Evolutionary conservation across 2,329 filamentous ascomycete species (phyloP).

Genomic region (Mariannaea elegans): DNA sequence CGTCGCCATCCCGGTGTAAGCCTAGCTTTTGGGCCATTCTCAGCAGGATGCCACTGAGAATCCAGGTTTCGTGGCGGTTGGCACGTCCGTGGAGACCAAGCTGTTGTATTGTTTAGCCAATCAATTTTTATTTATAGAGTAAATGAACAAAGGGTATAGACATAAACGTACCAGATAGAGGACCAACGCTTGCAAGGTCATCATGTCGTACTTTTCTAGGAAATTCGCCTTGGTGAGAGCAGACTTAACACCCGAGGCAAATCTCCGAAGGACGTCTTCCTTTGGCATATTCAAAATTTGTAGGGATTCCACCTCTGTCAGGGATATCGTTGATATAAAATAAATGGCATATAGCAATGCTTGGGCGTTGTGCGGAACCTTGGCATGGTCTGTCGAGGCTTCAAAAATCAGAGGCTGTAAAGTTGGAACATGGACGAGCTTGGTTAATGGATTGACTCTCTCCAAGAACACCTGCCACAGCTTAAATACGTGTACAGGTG

Average conservation of each 20-base stretch:
- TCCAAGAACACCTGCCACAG: conserved; percentile 18
- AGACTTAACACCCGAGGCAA: conserved; percentile 6
- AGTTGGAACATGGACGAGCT: conserved; percentile 16
- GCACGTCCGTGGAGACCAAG: conserved; percentile 6
- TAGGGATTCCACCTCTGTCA: conserved; percentile 6
- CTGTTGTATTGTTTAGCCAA: background rate
- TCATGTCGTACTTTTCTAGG: conserved; percentile 14
- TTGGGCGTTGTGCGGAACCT: conserved; percentile 8
- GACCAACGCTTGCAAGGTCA: conserved; percentile 13
- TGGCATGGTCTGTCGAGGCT: conserved; percentile 9
- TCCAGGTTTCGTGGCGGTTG: conserved; percentile 17
- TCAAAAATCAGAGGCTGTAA: conserved; percentile 14
- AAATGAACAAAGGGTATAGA: background rate
- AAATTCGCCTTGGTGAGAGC: conserved; percentile 2
- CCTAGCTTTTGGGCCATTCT: conserved; percentile 18
- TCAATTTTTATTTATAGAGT: background rate
- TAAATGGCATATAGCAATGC: conserved; percentile 16
- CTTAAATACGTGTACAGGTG: conserved; percentile 19
- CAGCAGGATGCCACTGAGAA: conserved; percentile 16
- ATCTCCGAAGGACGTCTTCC: conserved; percentile 7
- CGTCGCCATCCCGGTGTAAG: conserved; percentile 14
- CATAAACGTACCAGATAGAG: conserved; percentile 2
- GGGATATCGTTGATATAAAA: background rate
- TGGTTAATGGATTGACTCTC: conserved; percentile 16
- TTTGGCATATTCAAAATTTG: conserved; percentile 7